Evolutionary conservation across 2,329 filamentous ascomycete genomes (phyloP).

Genomic region (Teratosphaeria gauchensis): DNA sequence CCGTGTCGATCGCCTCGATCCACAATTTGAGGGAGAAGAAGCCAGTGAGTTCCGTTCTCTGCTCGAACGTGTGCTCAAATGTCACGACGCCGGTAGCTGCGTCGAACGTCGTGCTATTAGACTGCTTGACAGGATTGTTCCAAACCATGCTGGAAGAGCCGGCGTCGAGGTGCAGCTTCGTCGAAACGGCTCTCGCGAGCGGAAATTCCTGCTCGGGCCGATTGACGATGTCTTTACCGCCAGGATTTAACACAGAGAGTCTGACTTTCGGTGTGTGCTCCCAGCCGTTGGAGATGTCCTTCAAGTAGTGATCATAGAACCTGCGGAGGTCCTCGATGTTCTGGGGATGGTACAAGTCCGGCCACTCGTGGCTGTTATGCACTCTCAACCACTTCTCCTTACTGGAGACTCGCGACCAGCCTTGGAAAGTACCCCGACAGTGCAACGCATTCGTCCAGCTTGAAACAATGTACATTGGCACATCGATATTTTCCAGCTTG

Average conservation of each 20-base stretch:
- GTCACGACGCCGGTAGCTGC: background rate
- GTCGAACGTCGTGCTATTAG: background rate
- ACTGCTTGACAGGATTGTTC: background rate
- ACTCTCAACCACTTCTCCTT: constrained; percentile 38
- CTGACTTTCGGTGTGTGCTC: constrained; percentile 38
- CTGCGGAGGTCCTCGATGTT: constrained; percentile 29
- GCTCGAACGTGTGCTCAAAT: background rate
- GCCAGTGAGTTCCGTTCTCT: background rate
- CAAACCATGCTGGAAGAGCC: background rate
- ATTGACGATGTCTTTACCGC: background rate
- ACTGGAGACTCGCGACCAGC: constrained; percentile 29
- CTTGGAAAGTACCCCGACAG: constrained; percentile 17
- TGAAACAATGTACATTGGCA: constrained; percentile 16
- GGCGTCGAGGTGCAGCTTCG: background rate
- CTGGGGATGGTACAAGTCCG: constrained; percentile 32
- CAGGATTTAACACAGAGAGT: constrained; percentile 25
- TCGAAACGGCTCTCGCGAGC: background rate
- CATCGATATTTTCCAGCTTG: constrained; percentile 17
- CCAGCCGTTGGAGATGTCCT: constrained; percentile 35
- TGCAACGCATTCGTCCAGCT: constrained; percentile 14
- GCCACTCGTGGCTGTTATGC: constrained; percentile 37
- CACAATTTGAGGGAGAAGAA: background rate
- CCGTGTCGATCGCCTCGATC: background rate
- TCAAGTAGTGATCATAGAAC: constrained; percentile 41
- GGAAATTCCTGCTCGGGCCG: background rate